Evolutionary conservation across 2,329 filamentous ascomycete genomes (phyloP).

Genomic region (Daldinia sp.): DNA sequence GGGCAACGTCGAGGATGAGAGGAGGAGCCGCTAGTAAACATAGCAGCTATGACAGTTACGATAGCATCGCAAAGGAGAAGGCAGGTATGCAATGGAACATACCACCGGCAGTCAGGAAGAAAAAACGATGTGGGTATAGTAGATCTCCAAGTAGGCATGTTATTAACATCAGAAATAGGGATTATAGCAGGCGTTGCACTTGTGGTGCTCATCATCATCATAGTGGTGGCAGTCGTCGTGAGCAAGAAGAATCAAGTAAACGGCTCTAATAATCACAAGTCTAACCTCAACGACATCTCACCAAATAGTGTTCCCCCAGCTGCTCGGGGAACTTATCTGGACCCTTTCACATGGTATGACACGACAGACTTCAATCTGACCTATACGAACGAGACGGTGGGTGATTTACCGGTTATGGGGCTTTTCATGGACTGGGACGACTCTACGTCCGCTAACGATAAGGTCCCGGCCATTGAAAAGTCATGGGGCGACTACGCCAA

Average conservation of each 20-base stretch:
- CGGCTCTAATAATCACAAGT: constrained; percentile 48
- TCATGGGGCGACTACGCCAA: constrained; percentile 79
- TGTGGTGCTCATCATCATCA: constrained; percentile 70
- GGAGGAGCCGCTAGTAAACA: constrained; percentile 51
- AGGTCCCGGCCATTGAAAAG: constrained; percentile 80
- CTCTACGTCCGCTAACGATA: constrained; percentile 76
- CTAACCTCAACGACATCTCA: constrained; percentile 61
- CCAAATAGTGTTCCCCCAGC: constrained; percentile 66
- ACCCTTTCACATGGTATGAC: constrained; percentile 92
- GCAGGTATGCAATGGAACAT: constrained; percentile 33
- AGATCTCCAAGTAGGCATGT: constrained; percentile 2
- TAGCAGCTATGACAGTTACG: constrained; percentile 58
- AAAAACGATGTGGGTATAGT: constrained; percentile 66
- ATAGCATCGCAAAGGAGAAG: constrained; percentile 59
- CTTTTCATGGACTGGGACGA: constrained; percentile 88
- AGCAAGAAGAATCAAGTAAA: constrained; percentile 67
- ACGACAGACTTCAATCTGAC: constrained; percentile 93
- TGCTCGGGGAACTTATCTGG: constrained; percentile 79
- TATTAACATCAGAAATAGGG: constrained; percentile 52
- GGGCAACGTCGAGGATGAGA: constrained; percentile 52
- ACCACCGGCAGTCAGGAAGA: constrained; percentile 52
- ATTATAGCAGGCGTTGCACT: constrained; percentile 64
- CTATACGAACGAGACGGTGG: constrained; percentile 85
- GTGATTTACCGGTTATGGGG: constrained; percentile 90
- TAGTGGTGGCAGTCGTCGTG: constrained; percentile 71